Percentiles rank a stretch among this genome's conserved stretches.
phyloP scores from a whole-genome alignment of 1,139 yeast genomes.

The Pichia sp. region DNA sequence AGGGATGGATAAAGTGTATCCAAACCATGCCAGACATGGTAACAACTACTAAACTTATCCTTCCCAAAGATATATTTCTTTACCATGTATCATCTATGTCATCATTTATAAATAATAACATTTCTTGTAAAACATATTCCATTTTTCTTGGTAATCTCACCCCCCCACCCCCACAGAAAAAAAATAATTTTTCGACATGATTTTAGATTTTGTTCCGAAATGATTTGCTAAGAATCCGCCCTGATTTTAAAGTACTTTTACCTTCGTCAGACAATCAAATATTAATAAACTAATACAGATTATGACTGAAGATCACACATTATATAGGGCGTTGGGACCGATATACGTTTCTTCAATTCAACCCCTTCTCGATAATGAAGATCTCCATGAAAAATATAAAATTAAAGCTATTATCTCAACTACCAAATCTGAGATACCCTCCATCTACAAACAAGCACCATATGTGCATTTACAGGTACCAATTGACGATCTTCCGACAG shows the following conservation, averaged over 20 bases:
- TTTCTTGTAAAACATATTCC: neutral
- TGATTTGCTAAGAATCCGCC: too few species aligned
- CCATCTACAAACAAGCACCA: conserved; percentile 37
- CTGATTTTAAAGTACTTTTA: too few species aligned
- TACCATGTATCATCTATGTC: neutral
- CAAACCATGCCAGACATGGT: conserved; percentile 10
- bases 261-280: too few species aligned
- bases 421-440: conserved; percentile 59
- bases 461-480: conserved; percentile 61
- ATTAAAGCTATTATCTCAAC: conserved; percentile 71
- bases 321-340: conserved; percentile 57
- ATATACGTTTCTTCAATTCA: conserved; percentile 58
- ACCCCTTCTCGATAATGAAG: conserved; percentile 45
- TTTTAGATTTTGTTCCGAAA: too few species aligned
- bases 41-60: conserved; percentile 3
- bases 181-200: too few species aligned
- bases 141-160: too few species aligned
- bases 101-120: neutral
- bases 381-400: conserved; percentile 42
- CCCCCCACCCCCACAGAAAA: too few species aligned
- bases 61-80: neutral
- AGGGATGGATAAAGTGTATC: conserved; percentile 10
- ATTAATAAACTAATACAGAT: too few species aligned
- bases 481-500: conserved; percentile 61
- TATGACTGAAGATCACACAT: conserved; percentile 17